Evolutionary conservation across 192 early-diverging fungal genomes (phyloP).

Genomic region (Ambispora gerdemannii): DNA sequence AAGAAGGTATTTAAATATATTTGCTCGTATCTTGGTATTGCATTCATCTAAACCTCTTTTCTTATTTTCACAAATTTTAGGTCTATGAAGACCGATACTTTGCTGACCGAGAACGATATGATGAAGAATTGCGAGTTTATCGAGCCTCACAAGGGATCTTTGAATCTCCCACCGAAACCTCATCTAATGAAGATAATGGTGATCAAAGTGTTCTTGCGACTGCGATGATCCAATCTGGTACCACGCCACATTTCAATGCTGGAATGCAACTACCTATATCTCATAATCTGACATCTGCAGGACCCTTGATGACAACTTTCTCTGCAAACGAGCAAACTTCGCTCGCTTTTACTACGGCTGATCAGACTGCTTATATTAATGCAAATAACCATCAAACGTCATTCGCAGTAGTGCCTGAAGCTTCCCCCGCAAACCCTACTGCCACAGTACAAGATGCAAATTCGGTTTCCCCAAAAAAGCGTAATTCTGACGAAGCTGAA

Average conservation of each 20-base stretch:
- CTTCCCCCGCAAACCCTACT: neutral
- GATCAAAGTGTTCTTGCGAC: conserved; percentile 1
- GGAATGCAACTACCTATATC: neutral
- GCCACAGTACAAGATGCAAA: neutral
- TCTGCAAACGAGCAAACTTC: neutral
- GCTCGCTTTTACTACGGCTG: neutral
- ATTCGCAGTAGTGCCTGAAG: too few species aligned
- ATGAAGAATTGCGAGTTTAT: conserved; percentile 30
- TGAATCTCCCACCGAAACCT: conserved; percentile 23
- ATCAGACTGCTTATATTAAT: neutral
- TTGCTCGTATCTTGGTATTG: neutral
- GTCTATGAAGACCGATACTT: conserved; percentile 31
- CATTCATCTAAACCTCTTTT: neutral
- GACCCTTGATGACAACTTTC: neutral
- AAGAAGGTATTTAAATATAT: conserved; percentile 19
- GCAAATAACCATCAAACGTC: too few species aligned
- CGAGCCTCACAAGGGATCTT: conserved; percentile 23
- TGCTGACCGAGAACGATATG: conserved; percentile 29
- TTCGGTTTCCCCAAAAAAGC: neutral
- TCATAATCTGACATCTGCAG: neutral
- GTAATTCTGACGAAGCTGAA: neutral
- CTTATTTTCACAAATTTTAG: neutral
- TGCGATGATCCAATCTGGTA: neutral
- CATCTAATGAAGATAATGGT: conserved; percentile 28
- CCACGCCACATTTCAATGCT: neutral